Evolutionary conservation across 805 yeast genomes (phyloP).

Genomic region (Saturnispora silvae): DNA sequence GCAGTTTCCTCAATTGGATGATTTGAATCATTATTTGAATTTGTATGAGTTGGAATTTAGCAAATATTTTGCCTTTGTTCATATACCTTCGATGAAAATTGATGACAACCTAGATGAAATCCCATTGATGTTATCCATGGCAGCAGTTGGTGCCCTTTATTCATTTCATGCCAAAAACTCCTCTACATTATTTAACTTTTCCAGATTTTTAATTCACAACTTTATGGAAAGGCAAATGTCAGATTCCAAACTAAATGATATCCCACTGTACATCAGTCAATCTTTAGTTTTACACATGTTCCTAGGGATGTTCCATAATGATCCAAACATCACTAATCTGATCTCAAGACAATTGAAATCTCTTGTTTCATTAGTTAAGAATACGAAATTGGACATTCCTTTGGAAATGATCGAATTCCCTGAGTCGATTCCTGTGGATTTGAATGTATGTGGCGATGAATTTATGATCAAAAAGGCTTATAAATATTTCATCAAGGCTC

Average conservation of each 20-base stretch:
- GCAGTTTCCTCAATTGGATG: conserved; percentile 67
- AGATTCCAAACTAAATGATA: conserved; percentile 41
- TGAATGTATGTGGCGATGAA: conserved; percentile 11
- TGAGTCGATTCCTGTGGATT: conserved; percentile 25
- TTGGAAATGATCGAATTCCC: conserved; percentile 36
- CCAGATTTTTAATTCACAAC: conserved; percentile 56
- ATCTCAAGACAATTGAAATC: conserved; percentile 44
- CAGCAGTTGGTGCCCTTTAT: conserved; percentile 83
- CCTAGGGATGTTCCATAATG: conserved; percentile 46
- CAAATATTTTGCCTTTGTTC: conserved; percentile 76
- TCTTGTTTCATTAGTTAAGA: conserved; percentile 42
- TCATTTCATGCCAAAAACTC: conserved; percentile 74
- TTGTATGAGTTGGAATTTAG: conserved; percentile 71
- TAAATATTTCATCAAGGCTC: conserved; percentile 44
- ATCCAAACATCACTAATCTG: conserved; percentile 36
- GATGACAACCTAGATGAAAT: conserved; percentile 40
- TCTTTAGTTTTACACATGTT: conserved; percentile 46
- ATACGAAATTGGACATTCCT: conserved; percentile 42
- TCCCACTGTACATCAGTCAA: conserved; percentile 46
- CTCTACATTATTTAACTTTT: conserved; percentile 53
- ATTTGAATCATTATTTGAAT: conserved; percentile 65
- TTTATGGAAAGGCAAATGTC: conserved; percentile 44
- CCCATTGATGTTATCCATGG: conserved; percentile 69
- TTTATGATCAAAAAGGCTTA: conserved; percentile 30
- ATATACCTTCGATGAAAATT: conserved; percentile 47